Base-by-base conservation (phyloP, 2,329 filamentous ascomycete species). In the Cladosporium velox region DNA sequence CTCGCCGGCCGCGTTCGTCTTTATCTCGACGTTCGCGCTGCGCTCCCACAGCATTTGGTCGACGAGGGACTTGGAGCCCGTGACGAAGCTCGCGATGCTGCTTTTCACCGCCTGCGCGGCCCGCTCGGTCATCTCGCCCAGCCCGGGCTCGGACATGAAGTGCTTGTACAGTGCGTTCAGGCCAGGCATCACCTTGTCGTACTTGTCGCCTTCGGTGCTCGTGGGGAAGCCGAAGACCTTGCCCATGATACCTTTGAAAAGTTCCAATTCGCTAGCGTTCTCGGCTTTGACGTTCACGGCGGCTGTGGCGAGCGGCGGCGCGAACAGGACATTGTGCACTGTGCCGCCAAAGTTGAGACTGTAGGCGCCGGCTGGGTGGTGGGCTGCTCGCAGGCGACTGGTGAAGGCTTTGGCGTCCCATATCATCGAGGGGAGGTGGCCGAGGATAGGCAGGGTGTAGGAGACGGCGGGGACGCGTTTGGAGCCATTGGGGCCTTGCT, bases 41-140 rank as follows among this genome's bases (percentile, higher is more conserved):
- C 86, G 82, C 72, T 90, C 88, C 88, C 88, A 90, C 2, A 80
- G 79, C 70, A 82, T 81, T 67, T 89, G 86, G 71, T 90, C 88
- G 28, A 90, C 85, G 2, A 83, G 77, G 21, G 86, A 88, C 8
- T 82, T 79, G 44, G 82, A 83, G 70, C 88, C 88, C 0, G 86
- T 87, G 47, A 89, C 81, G 38, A 90, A 74, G 63, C 86, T 84
- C 4, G 85, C 83, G 12, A 85, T 79, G 21, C 82, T 79, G 7
- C 76, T 73, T 67, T 83, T 77, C 6, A 83, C 75, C 65, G 76
- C 77, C 47, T 69, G 74, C 55, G 77, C 79, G 7, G 78, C 79
- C 15, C 69, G 66, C 4, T 74, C 70, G 1, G 83, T 74, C 67
- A 81, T 73, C 57, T 79, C 77, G 3, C 79, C 77, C 26, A 86